phyloP scores from a whole-genome alignment of 2,329 filamentous ascomycete genomes.

The Fusarium nygamai region DNA sequence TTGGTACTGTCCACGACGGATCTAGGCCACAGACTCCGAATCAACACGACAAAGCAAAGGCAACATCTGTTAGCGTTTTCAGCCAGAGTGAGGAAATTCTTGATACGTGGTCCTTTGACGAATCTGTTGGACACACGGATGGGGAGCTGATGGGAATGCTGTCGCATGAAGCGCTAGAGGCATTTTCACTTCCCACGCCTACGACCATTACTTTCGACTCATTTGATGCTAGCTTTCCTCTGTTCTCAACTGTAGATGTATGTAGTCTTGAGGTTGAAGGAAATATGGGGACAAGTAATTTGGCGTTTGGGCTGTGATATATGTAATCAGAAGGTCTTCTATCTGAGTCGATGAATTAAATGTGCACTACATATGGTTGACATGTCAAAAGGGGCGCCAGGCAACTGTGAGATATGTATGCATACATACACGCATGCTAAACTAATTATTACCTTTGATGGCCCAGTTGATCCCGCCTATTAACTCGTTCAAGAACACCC shows the following conservation, averaged over 20 bases:
- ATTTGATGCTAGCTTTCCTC: not conserved
- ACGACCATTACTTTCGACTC: not conserved
- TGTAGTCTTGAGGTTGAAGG: not conserved
- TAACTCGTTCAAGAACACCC: not conserved
- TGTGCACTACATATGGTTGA: not conserved
- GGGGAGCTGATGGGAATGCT: not conserved
- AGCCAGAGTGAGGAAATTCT: not conserved
- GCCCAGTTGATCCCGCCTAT: not conserved
- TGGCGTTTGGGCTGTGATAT: not conserved
- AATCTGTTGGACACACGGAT: not conserved
- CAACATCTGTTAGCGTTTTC: accelerated
- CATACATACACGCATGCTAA: not conserved
- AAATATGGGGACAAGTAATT: not conserved
- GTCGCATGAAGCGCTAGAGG: not conserved
- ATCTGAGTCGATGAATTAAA: not conserved
- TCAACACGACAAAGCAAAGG: not conserved
- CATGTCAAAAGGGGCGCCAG: not conserved
- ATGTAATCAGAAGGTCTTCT: not conserved
- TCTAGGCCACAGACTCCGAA: not conserved
- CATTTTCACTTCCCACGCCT: not conserved
- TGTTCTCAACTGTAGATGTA: not conserved
- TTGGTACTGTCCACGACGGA: not conserved
- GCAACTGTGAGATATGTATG: not conserved
- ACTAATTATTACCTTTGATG: not conserved
- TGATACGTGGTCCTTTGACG: not conserved